Conservation (phyloP, 2,329 filamentous ascomycete species). For the Monilinia fructicola region DNA sequence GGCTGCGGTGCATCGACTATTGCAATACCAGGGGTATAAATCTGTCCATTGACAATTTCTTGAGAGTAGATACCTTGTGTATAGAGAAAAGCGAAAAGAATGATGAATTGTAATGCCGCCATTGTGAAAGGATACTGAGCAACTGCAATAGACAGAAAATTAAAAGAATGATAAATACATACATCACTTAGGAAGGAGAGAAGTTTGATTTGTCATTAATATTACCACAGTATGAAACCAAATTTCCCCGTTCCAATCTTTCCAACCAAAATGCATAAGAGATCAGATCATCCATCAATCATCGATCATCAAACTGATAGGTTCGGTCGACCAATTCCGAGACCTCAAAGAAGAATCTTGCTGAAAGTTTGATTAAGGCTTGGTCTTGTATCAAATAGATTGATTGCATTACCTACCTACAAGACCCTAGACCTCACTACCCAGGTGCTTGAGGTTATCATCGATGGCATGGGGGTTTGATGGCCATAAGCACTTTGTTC, state of each 20-base stretch:
- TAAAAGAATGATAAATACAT: not conserved
- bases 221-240: slow-evolving; percentile 23
- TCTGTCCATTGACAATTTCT: slow-evolving; percentile 61
- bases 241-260: slow-evolving; percentile 12
- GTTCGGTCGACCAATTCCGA: slow-evolving; percentile 1
- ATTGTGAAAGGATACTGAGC: slow-evolving; percentile 10
- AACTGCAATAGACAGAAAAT: not conserved
- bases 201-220: slow-evolving; percentile 10
- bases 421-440: too few species aligned
- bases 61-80: slow-evolving; percentile 44
- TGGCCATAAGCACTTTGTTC: not conserved
- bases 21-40: slow-evolving; percentile 67
- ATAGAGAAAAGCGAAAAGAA: slow-evolving; percentile 28
- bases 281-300: slow-evolving; percentile 15
- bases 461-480: not conserved
- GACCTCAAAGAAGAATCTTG: not conserved
- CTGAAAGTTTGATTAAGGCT: slow-evolving; percentile 22
- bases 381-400: slow-evolving; percentile 31
- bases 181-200: slow-evolving; percentile 14
- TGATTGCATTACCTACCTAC: slow-evolving; percentile 1
- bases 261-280: slow-evolving; percentile 20
- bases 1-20: slow-evolving; percentile 67
- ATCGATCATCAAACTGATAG: not conserved
- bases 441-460: too few species aligned
- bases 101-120: slow-evolving; percentile 26